These are phyloP conservation scores for Monosporascus ibericus DNA, from an alignment of 2,329 filamentous ascomycete species.

Conservation along the genomic window DNA sequence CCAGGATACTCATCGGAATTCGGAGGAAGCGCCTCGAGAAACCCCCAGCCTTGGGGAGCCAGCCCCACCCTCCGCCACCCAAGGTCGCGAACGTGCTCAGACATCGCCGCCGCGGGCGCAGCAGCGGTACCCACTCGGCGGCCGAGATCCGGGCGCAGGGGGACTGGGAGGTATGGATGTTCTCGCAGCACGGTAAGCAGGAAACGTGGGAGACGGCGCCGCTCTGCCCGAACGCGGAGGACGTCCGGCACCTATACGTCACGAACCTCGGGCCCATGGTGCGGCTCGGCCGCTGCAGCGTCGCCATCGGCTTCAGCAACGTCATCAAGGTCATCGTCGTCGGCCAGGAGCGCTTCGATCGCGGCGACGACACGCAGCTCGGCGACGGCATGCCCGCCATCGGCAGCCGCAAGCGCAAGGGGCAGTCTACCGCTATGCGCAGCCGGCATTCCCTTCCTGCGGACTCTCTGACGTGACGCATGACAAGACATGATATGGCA, in stretches of 20 bases:
- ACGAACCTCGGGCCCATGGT: slow-evolving; percentile 59
- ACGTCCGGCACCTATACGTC: slow-evolving; percentile 54
- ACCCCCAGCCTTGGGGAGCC: slow-evolving; percentile 10
- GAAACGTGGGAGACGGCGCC: slow-evolving; percentile 40
- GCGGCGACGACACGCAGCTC: slow-evolving; percentile 21
- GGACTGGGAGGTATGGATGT: slow-evolving; percentile 51
- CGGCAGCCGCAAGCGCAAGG: slow-evolving; percentile 26
- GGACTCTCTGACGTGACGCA: too few relatives aligned
- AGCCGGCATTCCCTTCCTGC: too few relatives aligned
- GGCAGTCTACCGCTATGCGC: slow-evolving; percentile 12
- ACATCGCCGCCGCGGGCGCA: slow-evolving; percentile 20
- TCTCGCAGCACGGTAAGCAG: slow-evolving; percentile 37
- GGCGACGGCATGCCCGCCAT: slow-evolving; percentile 31
- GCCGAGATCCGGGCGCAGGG: slow-evolving; percentile 21
- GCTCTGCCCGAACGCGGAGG: slow-evolving; percentile 34
- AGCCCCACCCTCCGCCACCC: slow-evolving; percentile 10
- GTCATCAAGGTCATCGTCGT: slow-evolving; percentile 64
- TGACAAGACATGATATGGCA: too few relatives aligned
- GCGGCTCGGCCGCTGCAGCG: slow-evolving; percentile 55
- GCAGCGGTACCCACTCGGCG: slow-evolving; percentile 7
- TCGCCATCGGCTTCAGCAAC: slow-evolving; percentile 68
- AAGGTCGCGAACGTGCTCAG: slow-evolving; percentile 20
- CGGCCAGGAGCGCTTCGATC: slow-evolving; percentile 59
- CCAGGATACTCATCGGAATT: slow-evolving; percentile 58
- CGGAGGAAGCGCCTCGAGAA: slow-evolving; percentile 36